These are phyloP conservation scores for Xylaria acuta DNA, from an alignment of 495 filamentous ascomycete species.

Conservation along the genomic window DNA sequence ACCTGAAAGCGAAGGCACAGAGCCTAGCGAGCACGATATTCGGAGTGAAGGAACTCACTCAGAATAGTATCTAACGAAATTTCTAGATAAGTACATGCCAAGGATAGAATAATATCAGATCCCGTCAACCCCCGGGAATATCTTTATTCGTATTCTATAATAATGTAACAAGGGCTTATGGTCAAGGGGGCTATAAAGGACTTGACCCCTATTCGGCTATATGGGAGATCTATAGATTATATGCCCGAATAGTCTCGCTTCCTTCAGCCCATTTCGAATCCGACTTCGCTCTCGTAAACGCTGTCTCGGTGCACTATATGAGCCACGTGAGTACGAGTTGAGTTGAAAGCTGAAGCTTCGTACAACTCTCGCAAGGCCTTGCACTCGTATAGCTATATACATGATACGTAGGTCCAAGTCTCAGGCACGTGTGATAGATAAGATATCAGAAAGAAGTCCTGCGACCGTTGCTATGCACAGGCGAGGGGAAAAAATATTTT, in stretches of 20 bases:
- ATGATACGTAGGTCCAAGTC: no score
- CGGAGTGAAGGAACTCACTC: not conserved
- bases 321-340: not conserved
- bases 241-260: not conserved
- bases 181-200: not conserved
- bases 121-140: not conserved
- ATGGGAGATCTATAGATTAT: not conserved
- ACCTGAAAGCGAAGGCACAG: not conserved
- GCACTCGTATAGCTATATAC: not conserved
- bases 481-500: not conserved
- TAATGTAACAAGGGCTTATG: not conserved
- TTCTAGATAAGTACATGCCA: not conserved
- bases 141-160: not conserved
- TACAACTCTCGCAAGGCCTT: not conserved
- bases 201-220: not conserved
- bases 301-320: not conserved
- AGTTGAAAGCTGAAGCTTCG: not conserved
- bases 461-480: not conserved
- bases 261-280: not conserved
- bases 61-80: not conserved
- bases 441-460: not conserved
- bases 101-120: not conserved
- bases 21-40: not conserved
- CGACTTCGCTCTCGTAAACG: not conserved
- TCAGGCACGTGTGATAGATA: no score